Conservation (phyloP, 164 flowering plant species). For the grape (Vitis vinifera) region ASM3070453v1 NC_081808.1:14213001-14213500, state of each 20-base stretch:
- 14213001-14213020: constrained; percentile 76
- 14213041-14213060: no score
- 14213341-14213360: no score
- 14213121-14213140: constrained; percentile 38
- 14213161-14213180: constrained; percentile 44
- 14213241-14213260: background rate
- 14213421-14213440: no score
- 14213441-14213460: no score
- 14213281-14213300: constrained; percentile 37
- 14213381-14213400: no score
- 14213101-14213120: constrained; percentile 66
- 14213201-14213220: background rate
- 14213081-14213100: constrained; percentile 31
- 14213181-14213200: constrained; percentile 11
- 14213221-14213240: background rate
- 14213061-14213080: background rate
- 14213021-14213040: no score
- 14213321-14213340: no score
- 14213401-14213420: no score
- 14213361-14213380: no score
- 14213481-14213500: no score
- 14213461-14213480: no score
- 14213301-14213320: no score
- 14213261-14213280: background rate
- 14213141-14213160: constrained; percentile 30